Percentiles rank a stretch among this genome's conserved stretches.
These are phyloP conservation scores for Backusella tarrabulga DNA, from an alignment of 192 early-diverging fungal genomes.

Conservation along the genomic window DNA sequence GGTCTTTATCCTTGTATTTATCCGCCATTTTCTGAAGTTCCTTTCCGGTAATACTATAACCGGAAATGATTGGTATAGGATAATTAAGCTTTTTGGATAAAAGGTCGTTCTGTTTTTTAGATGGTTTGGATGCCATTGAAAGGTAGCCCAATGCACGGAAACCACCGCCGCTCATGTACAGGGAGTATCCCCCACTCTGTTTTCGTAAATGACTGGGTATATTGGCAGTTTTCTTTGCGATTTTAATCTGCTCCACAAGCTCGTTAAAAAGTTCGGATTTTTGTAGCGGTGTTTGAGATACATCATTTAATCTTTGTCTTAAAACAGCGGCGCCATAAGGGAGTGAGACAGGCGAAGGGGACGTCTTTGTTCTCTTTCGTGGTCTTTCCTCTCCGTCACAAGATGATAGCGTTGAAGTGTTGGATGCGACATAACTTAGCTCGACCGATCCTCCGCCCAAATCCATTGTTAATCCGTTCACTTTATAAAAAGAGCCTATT, in stretches of 20 bases:
- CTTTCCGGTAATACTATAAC: constrained; percentile 44
- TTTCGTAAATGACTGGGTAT: constrained; percentile 20
- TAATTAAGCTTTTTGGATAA: constrained; percentile 23
- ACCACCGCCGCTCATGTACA: constrained; percentile 56
- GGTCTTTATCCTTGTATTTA: constrained; percentile 33
- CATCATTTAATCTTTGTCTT: constrained; percentile 35
- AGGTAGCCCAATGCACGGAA: constrained; percentile 55
- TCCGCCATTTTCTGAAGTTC: constrained; percentile 36
- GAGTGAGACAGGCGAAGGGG: constrained; percentile 35
- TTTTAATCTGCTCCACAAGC: constrained; percentile 40
- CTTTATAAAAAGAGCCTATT: constrained; percentile 46
- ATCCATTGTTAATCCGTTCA: constrained; percentile 54
- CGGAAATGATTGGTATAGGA: constrained; percentile 57
- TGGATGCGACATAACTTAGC: constrained; percentile 46
- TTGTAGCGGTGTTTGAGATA: background rate
- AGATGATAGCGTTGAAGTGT: background rate
- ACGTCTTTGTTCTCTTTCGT: background rate
- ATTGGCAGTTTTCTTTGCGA: constrained; percentile 30
- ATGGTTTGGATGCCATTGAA: constrained; percentile 39
- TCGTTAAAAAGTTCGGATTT: constrained; percentile 21
- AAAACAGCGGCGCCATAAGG: constrained; percentile 55
- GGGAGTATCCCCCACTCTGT: constrained; percentile 33
- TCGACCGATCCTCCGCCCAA: constrained; percentile 57
- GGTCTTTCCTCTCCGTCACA: background rate
- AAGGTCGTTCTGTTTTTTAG: background rate